These are phyloP conservation scores for Zygotorulaspora mrakii DNA, from an alignment of 1,139 yeast species.

Conservation along the genomic window DNA sequence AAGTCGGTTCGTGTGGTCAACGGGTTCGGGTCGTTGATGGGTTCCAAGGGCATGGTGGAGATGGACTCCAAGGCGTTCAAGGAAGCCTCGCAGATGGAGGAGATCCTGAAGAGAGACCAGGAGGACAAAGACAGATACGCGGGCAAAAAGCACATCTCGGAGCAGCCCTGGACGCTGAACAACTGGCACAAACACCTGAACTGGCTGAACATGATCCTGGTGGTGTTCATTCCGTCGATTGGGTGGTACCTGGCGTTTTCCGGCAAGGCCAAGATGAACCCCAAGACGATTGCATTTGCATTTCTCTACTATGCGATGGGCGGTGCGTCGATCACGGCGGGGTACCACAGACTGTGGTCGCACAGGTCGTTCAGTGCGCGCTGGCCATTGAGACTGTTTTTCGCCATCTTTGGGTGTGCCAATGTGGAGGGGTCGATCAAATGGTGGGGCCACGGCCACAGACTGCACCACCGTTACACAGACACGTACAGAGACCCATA, in stretches of 20 bases:
- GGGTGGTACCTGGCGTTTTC: constrained; percentile 55
- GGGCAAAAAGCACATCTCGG: constrained; percentile 70
- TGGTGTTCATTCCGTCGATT: constrained; percentile 61
- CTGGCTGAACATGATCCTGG: constrained; percentile 87
- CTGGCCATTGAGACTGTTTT: constrained; percentile 64
- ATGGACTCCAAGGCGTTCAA: constrained; percentile 59
- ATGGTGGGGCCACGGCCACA: constrained; percentile 99
- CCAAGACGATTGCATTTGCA: constrained; percentile 59
- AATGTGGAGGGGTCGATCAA: constrained; percentile 95
- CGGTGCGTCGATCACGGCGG: constrained; percentile 95
- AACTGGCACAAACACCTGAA: constrained; percentile 89
- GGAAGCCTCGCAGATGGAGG: constrained; percentile 51
- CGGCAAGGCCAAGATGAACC: constrained; percentile 51
- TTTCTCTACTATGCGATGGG: constrained; percentile 61
- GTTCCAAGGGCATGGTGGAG: constrained; percentile 66
- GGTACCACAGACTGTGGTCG: constrained; percentile 83
- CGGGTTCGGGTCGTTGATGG: constrained; percentile 76
- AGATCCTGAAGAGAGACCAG: constrained; percentile 53
- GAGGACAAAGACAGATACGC: constrained; percentile 44
- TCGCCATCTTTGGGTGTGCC: constrained; percentile 87
- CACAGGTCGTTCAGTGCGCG: constrained; percentile 84
- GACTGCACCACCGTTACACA: constrained; percentile 96
- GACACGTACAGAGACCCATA: constrained; percentile 97
- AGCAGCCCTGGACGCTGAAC: constrained; percentile 78
- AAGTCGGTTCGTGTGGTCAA: constrained; percentile 67